Conservation (phyloP, 1,139 yeast genomes). For the Kurtzmaniella quercitrusa region DNA sequence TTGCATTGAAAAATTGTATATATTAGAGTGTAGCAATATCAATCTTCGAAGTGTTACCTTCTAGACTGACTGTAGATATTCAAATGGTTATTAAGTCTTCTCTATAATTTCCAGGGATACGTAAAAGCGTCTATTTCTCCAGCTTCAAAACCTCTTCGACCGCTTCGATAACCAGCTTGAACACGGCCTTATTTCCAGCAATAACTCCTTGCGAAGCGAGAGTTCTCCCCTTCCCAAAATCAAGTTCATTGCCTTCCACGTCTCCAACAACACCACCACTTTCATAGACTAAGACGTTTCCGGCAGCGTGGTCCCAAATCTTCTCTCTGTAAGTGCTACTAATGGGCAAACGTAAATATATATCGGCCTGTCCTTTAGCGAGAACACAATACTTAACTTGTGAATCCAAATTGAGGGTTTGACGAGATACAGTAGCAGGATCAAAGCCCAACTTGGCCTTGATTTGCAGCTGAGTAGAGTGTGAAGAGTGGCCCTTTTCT, state of each 20-base stretch:
- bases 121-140: not conserved
- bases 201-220: slow-evolving; percentile 84
- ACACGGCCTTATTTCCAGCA: slow-evolving; percentile 71
- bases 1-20: not conserved
- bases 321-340: slow-evolving; percentile 77
- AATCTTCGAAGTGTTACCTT: too few relatives aligned
- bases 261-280: slow-evolving; percentile 93
- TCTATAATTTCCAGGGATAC: too few relatives aligned
- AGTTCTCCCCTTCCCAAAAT: slow-evolving; percentile 85
- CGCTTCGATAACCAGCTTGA: slow-evolving; percentile 57
- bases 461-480: slow-evolving; percentile 76
- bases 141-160: slow-evolving; percentile 31
- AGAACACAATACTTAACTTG: slow-evolving; percentile 94
- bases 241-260: slow-evolving; percentile 64
- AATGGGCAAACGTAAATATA: slow-evolving; percentile 83
- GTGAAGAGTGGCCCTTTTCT: slow-evolving; percentile 95
- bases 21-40: not conserved
- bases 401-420: slow-evolving; percentile 76
- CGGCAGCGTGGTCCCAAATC: slow-evolving; percentile 99
- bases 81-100: too few relatives aligned
- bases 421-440: slow-evolving; percentile 38
- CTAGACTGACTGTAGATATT: too few relatives aligned
- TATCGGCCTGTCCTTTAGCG: slow-evolving; percentile 88
- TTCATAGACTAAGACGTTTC: slow-evolving; percentile 78
- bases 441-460: slow-evolving; percentile 54